These are phyloP conservation scores for Deuterostichococcus epilithicus DNA, from an alignment of 139 green algal species.

Conservation along the genomic window DNA sequence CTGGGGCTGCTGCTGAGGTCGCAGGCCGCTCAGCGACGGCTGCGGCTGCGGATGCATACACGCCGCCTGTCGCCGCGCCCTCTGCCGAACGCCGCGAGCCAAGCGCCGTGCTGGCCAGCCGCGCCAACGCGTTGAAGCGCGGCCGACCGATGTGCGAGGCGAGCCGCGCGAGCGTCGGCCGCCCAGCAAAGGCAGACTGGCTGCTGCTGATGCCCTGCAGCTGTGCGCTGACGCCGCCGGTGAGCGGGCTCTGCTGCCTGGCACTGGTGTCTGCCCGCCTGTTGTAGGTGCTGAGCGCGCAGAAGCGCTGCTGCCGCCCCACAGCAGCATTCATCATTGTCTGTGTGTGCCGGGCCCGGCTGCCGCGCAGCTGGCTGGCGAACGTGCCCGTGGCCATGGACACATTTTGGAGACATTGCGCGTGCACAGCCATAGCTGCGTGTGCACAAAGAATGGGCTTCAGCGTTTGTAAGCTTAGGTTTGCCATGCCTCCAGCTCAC, in stretches of 20 bases:
- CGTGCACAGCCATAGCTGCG: background rate
- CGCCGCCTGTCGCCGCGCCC: no score
- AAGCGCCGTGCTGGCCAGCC: background rate
- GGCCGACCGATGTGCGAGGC: background rate
- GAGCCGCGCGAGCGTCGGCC: background rate
- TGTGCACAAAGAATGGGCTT: background rate
- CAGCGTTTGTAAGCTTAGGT: no score
- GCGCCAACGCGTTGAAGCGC: background rate
- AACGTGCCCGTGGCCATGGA: background rate
- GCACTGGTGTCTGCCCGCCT: background rate
- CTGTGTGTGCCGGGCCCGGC: background rate
- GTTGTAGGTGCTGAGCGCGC: slow-evolving; percentile 1
- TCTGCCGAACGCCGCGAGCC: background rate
- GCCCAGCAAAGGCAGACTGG: background rate
- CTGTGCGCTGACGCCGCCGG: background rate
- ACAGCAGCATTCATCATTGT: background rate
- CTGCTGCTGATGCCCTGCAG: background rate
- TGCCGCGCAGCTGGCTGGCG: background rate
- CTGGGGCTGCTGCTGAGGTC: background rate
- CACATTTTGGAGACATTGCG: background rate
- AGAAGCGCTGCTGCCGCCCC: background rate
- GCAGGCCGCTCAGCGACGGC: no score
- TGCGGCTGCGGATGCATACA: background rate
- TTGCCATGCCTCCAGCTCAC: no score
- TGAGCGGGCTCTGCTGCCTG: background rate